Evolutionary conservation across 495 filamentous ascomycete genomes (phyloP).

Genomic region (Arthonia radiata): DNA sequence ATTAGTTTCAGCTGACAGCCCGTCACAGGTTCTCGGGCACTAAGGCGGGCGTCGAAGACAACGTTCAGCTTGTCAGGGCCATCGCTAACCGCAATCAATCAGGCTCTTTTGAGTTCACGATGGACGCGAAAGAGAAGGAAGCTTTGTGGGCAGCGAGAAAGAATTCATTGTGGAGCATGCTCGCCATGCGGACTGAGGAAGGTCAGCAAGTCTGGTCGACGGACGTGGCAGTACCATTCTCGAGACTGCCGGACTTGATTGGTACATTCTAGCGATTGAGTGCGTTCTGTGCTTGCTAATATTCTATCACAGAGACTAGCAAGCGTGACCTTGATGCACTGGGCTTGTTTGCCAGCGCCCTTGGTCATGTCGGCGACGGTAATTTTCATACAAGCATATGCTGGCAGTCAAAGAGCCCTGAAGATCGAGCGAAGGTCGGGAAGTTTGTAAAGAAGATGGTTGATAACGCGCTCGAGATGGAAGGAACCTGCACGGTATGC

Average conservation of each 20-base stretch:
- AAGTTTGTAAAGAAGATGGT: too few species aligned
- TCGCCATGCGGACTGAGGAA: constrained; percentile 31
- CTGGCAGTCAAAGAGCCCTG: too few species aligned
- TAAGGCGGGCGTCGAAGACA: constrained; percentile 49
- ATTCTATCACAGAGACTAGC: too few species aligned
- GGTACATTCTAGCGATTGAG: too few species aligned
- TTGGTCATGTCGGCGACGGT: too few species aligned
- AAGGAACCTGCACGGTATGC: constrained; percentile 66
- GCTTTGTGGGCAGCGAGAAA: constrained; percentile 79
- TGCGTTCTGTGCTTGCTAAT: too few species aligned
- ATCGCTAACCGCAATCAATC: constrained; percentile 38
- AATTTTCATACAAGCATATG: too few species aligned
- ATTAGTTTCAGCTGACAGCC: constrained; percentile 11
- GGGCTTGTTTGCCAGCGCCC: too few species aligned
- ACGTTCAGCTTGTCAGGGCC: constrained; percentile 43
- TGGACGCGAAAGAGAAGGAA: constrained; percentile 35
- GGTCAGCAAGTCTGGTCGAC: constrained; percentile 58
- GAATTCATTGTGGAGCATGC: constrained; percentile 39
- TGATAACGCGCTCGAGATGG: constrained; percentile 62
- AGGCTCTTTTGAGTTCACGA: constrained; percentile 58
- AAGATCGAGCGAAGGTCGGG: too few species aligned
- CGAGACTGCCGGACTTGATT: constrained; percentile 44
- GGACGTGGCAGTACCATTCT: constrained; percentile 63
- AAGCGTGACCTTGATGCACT: too few species aligned
- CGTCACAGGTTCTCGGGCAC: constrained; percentile 43